Evolutionary conservation across 495 filamentous ascomycete species (phyloP), one percentile per base, ranked within the genome.

Genomic region (Neurospora sp.): DNA sequence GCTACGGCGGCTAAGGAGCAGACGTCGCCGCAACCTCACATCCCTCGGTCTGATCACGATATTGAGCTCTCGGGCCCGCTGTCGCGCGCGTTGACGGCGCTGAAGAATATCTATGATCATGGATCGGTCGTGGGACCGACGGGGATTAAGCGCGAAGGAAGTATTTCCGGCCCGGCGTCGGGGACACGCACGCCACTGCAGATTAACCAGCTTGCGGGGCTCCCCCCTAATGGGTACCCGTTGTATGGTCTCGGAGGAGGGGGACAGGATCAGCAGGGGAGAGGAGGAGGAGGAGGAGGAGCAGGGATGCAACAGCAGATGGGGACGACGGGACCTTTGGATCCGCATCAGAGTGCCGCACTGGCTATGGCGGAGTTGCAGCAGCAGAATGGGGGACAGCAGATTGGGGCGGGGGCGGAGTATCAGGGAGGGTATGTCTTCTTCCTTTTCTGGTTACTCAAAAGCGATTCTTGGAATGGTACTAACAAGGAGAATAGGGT

Each of bases 61-160:
- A 87, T 87, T 70, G 85, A 87, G 75, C 78, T 88, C 22, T 87
- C 85, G 1, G 86, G 86, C 0, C 86, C 86, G 6, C 80, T 87
- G 8, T 86, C 85, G 3, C 76, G 86, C 68, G 86, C 86, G 9
- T 75, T 88, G 44, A 81, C 79, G 2, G 86, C 86, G n/a, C 77
- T 88, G 39, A 85, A 83, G 73, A 87, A 87, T 69, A 88, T 88
- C 39, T 88, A 88, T 69, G 86, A 87, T 73, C 86, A 87, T 78
- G 86, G 86, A 1, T 84, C 82, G 47, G 75, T 86, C 16, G 75
- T 82, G 8, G 82, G 80, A 0, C 80, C 82, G 2, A 75, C 73
- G 1, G 53, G 20, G 22, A 40, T 82, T 22, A 84, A 84, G 79
- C 76, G 80, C 31, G 85, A 86, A 68, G 80, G 77, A 22, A 78